These are phyloP conservation scores for Physcomitrellopsis africana DNA, from an alignment of 225 moss, liverwort and hornwort genomes.

Conservation along the genomic window DNA sequence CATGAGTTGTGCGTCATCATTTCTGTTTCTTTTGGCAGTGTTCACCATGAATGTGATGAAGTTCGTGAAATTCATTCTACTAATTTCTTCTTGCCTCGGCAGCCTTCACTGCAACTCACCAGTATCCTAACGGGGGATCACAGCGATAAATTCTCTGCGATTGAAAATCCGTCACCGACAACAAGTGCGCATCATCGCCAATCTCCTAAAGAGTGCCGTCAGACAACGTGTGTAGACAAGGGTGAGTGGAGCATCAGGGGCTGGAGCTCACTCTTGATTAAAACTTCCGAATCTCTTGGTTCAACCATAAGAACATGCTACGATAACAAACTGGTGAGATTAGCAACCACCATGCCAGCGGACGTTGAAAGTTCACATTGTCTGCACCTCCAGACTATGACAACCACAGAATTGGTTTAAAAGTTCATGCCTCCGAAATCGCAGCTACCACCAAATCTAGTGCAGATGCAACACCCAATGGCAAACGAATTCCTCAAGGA, in stretches of 20 bases:
- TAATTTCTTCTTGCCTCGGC: too few species aligned
- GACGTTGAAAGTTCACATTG: constrained; percentile 2
- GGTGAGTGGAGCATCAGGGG: too few species aligned
- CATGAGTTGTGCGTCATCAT: too few species aligned
- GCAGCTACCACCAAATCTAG: background rate
- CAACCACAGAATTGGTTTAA: constrained; percentile 7
- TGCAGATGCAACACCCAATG: background rate
- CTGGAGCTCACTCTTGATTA: too few species aligned
- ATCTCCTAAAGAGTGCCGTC: background rate
- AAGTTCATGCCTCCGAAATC: constrained; percentile 6
- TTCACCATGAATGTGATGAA: too few species aligned
- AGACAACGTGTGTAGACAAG: background rate
- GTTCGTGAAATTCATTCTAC: too few species aligned
- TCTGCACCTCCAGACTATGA: constrained; percentile 11
- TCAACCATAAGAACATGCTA: constrained; percentile 5
- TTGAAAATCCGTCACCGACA: too few species aligned
- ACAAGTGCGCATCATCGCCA: background rate
- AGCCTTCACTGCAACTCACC: too few species aligned
- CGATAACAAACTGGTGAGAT: constrained; percentile 15
- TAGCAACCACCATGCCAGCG: constrained; percentile 19
- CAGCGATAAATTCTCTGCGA: too few species aligned
- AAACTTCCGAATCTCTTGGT: background rate
- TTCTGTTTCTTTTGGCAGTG: too few species aligned
- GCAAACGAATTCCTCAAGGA: background rate
- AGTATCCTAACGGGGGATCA: too few species aligned